Base-by-base conservation (phyloP, 2,329 filamentous ascomycete species). In the Trichothecium sympodiale region DNA sequence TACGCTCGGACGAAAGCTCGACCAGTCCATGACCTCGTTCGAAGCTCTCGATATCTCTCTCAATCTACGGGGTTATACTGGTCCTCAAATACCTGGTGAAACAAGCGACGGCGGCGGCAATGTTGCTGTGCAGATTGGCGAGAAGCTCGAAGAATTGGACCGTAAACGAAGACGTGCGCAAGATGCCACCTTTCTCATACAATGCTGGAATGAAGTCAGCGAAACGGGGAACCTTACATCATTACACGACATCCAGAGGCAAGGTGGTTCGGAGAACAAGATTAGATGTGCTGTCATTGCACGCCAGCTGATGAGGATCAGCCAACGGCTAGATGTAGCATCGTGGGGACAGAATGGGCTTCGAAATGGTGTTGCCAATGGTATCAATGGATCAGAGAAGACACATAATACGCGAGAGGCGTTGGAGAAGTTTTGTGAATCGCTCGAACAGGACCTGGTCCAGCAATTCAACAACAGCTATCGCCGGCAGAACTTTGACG, bases 401-500 rank as follows among this genome's bases (percentile, higher is more conserved):
- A 64, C 56, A 8, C 64, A 75, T 50, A 77, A 89, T 51, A 91
- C 86, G 3, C 76, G 86, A 43, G 88, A 95, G 56, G 76, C 93
- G 13, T 82, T 98, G 38, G 91, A 98, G 59, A 95, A 94, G 56
- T 98, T 96, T 57, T 84, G 88, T 17, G 91, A 98, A 56, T 88
- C 84, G 1, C 62, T 98, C 39, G 91, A 98, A 59, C 94, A 96
- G 54, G 91, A 98, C 52, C 67, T 98, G 28, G 64, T 98, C 41
- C 86, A 88, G 55, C 89, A 95, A 52, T 98, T 98, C 60, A 93
- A 98, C 65, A 86, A 93, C 53, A 95, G 89, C 64, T 96, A 96
- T 57, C 74, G 88, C 43, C 79, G 83, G 47, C 87, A 94, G 50
- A 94, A 96, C 59, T 95, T 94, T 52, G 86, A 95, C 46, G 88